Evolutionary conservation across 768 basidiomycete species (phyloP).

Genomic region (Tricholoma matsutake): DNA sequence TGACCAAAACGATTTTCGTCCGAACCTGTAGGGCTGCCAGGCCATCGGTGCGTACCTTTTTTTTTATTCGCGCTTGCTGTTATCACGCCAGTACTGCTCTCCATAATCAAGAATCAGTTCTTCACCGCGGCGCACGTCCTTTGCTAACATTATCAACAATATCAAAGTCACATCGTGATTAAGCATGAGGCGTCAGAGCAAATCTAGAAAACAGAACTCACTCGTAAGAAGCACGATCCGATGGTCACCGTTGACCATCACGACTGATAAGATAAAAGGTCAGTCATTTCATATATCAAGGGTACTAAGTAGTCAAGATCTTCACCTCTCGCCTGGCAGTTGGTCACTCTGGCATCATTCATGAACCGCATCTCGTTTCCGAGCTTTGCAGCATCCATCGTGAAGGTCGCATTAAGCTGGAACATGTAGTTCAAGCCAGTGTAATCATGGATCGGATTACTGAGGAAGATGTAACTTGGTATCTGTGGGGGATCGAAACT

Average conservation of each 20-base stretch:
- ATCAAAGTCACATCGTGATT: not conserved
- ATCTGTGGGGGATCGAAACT: not conserved
- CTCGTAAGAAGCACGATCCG: conserved; percentile 18
- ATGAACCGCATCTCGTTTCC: conserved; percentile 25
- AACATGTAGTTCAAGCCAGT: conserved; percentile 12
- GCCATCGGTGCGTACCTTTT: too few relatives aligned
- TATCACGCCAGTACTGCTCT: conserved; percentile 13
- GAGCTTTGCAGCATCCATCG: conserved; percentile 17
- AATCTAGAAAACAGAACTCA: conserved; percentile 8
- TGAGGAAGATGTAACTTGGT: not conserved
- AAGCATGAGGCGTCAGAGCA: not conserved
- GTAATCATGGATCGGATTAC: conserved; percentile 7
- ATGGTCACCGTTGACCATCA: conserved; percentile 20
- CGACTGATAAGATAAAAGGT: conserved; percentile 3
- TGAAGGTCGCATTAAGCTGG: not conserved
- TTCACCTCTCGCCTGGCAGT: conserved; percentile 17
- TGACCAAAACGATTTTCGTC: too few relatives aligned
- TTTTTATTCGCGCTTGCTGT: not conserved
- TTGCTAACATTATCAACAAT: conserved; percentile 5
- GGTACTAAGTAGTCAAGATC: not conserved
- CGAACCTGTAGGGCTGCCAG: too few relatives aligned
- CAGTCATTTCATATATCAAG: not conserved
- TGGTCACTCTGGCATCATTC: conserved; percentile 18
- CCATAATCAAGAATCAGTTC: conserved; percentile 25
- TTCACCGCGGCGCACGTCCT: conserved; percentile 8